These are phyloP conservation scores for Pelargonium citronellum DNA, from an alignment of 441 rosid species.

Conservation along the genomic window DNA sequence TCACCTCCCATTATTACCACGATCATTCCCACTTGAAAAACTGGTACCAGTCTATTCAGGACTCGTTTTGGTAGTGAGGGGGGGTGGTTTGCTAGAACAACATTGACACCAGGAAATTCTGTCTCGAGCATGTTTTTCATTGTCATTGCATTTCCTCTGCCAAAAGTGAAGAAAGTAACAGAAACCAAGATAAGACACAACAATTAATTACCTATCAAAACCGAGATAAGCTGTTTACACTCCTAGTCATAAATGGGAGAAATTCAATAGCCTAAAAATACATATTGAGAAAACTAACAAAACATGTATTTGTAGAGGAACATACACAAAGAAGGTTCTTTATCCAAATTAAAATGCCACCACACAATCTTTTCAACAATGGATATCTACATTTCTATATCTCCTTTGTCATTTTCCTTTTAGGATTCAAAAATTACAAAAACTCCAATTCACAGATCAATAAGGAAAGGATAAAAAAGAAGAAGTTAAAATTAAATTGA, in stretches of 20 bases:
- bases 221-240: too few relatives aligned
- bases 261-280: background rate
- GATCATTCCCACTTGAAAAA: constrained; percentile 4
- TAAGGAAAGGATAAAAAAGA: too few relatives aligned
- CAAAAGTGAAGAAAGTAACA: background rate
- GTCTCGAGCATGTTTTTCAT: background rate
- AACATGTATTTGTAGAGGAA: background rate
- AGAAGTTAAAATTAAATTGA: too few relatives aligned
- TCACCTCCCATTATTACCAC: constrained; percentile 3
- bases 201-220: background rate
- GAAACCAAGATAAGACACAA: background rate
- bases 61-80: background rate
- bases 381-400: too few relatives aligned
- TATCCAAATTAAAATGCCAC: too few relatives aligned
- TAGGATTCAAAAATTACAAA: too few relatives aligned
- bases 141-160: background rate
- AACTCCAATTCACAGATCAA: too few relatives aligned
- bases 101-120: background rate
- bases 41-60: background rate
- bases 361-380: too few relatives aligned
- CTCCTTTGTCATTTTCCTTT: too few relatives aligned
- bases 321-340: background rate
- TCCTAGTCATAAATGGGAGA: background rate
- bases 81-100: constrained; percentile 5
- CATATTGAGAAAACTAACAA: background rate